Base-by-base conservation (phyloP, 805 yeast genomes). In the Maudiozyma bulderi region DNA sequence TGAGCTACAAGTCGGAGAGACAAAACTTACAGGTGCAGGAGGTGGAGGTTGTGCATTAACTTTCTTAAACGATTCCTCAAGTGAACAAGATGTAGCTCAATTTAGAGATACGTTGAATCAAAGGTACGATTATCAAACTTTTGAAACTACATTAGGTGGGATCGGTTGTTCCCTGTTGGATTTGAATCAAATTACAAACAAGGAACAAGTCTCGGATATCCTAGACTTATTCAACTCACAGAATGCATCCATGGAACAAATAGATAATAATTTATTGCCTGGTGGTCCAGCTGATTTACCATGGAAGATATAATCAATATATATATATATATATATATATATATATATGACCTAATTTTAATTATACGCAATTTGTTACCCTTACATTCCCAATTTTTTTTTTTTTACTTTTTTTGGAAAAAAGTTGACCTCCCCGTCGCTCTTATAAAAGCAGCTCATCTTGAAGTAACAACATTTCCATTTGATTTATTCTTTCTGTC, bases 41-140 rank as follows among this genome's bases (percentile, higher is more conserved):
- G 99, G 99, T 20, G 99, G 99, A 46, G 99, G 99, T 2, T 93
- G 99, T 72, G 95, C 98, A 9, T 84, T 93, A 49, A 93, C 98
- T 0, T 68, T 93, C 38, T 72, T 90, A 13, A 70, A 77, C 44
- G 56, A 57, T 14, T 80, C 76, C 40, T 72, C 69, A 2, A 67
- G 64, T 1, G 56, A 57, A 0, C 71, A 65, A 15, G 62, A 56
- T 1, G 62, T 77, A 7, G 58, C 60, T 1, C 65, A 66, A 28
- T 65, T 65, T 51, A 62, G 54, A 42, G 56, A 58, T 7, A 59
- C 56, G 15, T 56, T 73, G 35, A 64, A 70, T 9, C 62, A 61
- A 1, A 52, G 57, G 0, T 69, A 73, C 45, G 86, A 86, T 0
- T 90, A 77, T 63, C 86, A 84, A 60, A 80, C 88, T 9, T 89